A percentile compares a stretch with the other conserved stretches of the same genome.
Evolutionary conservation across 495 filamentous ascomycete species (phyloP).

Genomic region (Durotheca rogersii): DNA sequence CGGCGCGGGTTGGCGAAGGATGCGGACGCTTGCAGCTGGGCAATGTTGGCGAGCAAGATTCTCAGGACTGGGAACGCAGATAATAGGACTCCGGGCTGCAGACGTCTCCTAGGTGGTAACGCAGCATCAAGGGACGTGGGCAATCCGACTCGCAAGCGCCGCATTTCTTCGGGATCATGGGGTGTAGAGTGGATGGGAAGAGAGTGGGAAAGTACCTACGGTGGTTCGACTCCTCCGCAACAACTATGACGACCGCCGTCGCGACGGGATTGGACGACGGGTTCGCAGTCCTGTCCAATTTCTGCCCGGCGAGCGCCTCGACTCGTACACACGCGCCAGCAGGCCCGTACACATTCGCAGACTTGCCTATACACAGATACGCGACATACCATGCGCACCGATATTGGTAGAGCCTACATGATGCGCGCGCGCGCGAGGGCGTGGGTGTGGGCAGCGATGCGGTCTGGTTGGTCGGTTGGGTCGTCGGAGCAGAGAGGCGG

Average conservation of each 20-base stretch:
- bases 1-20: slow-evolving; percentile 12
- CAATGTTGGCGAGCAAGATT: too few relatives aligned
- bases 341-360: too few relatives aligned
- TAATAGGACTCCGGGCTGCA: slow-evolving; percentile 28
- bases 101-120: slow-evolving; percentile 29
- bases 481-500: too few relatives aligned
- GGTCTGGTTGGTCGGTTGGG: too few relatives aligned
- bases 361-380: too few relatives aligned
- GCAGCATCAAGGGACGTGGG: slow-evolving; percentile 19
- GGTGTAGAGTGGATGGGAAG: slow-evolving; percentile 4
- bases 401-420: too few relatives aligned
- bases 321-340: too few relatives aligned
- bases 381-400: too few relatives aligned
- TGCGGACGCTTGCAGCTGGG: not conserved
- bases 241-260: slow-evolving; percentile 1
- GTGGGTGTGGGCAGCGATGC: too few relatives aligned
- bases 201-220: slow-evolving; percentile 6
- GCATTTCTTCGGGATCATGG: slow-evolving; percentile 8
- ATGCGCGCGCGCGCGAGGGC: too few relatives aligned
- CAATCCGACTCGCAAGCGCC: slow-evolving; percentile 16
- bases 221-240: too few relatives aligned
- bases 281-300: slow-evolving; percentile 1
- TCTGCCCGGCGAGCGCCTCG: not conserved
- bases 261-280: slow-evolving; percentile 17
- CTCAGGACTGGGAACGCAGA: too few relatives aligned